These are phyloP conservation scores for Backusella liffmaniae DNA, from an alignment of 192 early-diverging fungal species.

Conservation along the genomic window DNA sequence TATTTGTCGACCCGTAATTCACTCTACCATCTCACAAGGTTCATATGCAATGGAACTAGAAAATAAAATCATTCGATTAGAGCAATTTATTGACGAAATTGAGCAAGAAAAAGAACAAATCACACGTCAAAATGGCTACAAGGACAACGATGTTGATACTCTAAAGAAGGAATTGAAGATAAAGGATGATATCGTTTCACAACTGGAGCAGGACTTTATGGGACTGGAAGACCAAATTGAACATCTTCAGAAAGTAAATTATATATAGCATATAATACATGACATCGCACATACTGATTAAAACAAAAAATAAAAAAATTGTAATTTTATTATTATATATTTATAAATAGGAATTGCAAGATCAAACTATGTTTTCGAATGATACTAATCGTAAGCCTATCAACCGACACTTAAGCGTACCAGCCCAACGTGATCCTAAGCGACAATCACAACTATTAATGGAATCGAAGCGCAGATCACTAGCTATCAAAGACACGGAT, in stretches of 20 bases:
- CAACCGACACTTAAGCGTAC: constrained; percentile 4
- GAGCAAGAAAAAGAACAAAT: constrained; percentile 31
- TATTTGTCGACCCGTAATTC: constrained; percentile 41
- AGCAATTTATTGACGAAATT: constrained; percentile 32
- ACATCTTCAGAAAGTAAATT: constrained; percentile 31
- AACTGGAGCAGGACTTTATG: constrained; percentile 40
- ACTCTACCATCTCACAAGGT: constrained; percentile 34
- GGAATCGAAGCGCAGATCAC: constrained; percentile 37
- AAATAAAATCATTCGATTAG: constrained; percentile 29
- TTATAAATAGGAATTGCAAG: constrained; percentile 18
- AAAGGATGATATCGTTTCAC: constrained; percentile 38
- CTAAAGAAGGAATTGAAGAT: constrained; percentile 38
- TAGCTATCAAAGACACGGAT: constrained; percentile 33
- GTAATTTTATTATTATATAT: constrained; percentile 1
- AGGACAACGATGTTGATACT: constrained; percentile 34
- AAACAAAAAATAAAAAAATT: constrained; percentile 1
- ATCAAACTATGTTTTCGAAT: constrained; percentile 16
- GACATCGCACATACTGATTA: not conserved
- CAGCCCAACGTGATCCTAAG: constrained; percentile 18
- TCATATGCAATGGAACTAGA: constrained; percentile 36
- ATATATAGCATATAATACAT: not conserved
- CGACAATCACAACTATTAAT: constrained; percentile 39
- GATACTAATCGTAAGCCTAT: not conserved
- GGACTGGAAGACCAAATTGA: constrained; percentile 32
- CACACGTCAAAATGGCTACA: constrained; percentile 27